Conservation (phyloP, 164 flowering plant species). For the Malania oleifera region DNA sequence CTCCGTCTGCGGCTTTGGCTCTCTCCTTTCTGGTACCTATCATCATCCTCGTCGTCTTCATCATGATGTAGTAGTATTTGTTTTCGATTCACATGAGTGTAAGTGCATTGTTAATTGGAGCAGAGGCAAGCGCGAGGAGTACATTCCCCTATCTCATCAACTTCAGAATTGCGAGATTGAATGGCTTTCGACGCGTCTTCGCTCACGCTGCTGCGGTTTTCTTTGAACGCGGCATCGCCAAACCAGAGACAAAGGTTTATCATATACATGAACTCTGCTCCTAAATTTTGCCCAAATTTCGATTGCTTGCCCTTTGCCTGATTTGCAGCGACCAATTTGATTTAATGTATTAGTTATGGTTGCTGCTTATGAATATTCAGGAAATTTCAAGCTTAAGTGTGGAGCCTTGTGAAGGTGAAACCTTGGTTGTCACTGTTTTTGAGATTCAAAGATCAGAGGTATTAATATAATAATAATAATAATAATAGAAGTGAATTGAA, state of each 20-base stretch:
- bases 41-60: neutral
- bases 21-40: conserved; percentile 82
- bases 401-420: conserved; percentile 89
- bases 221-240: conserved; percentile 92
- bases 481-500: too few species aligned
- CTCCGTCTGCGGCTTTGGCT: conserved; percentile 90
- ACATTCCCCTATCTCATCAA: conserved; percentile 79
- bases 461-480: too few species aligned
- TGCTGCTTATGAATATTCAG: conserved; percentile 45
- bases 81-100: too few species aligned
- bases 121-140: conserved; percentile 87
- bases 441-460: conserved; percentile 82
- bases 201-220: conserved; percentile 85
- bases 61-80: too few species aligned
- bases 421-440: conserved; percentile 72
- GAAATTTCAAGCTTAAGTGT: conserved; percentile 93
- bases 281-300: neutral
- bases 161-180: conserved; percentile 76
- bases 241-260: conserved; percentile 49
- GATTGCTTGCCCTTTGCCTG: neutral
- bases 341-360: too few species aligned
- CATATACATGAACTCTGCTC: neutral
- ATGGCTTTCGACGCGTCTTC: conserved; percentile 75
- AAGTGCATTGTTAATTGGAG: too few species aligned
- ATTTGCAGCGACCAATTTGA: neutral